These are phyloP conservation scores for Penicillium sp. DNA, from an alignment of 2,329 filamentous ascomycete genomes.

Conservation along the genomic window DNA sequence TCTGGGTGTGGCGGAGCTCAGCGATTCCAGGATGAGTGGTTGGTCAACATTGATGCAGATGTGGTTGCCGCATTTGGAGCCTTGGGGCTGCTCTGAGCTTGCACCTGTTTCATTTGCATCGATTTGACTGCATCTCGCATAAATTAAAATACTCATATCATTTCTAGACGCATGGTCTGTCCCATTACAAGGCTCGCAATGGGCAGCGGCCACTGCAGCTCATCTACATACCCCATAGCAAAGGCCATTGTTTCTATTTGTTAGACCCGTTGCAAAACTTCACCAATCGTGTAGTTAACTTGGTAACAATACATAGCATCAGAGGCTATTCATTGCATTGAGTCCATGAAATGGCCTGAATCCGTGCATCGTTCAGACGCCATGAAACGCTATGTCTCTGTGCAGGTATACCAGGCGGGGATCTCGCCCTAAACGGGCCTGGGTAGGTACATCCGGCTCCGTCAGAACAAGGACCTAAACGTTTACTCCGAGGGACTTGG, in stretches of 20 bases:
- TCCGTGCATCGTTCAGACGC: too few species aligned
- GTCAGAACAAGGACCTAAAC: too few species aligned
- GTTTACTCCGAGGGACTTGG: background rate
- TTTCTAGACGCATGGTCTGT: background rate
- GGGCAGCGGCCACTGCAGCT: background rate
- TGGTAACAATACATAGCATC: too few species aligned
- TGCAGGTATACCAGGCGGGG: too few species aligned
- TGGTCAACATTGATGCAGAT: slow-evolving; percentile 47
- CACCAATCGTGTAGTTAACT: too few species aligned
- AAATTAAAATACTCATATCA: background rate
- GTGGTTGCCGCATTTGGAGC: slow-evolving; percentile 44
- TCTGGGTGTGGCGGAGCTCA: slow-evolving; percentile 43
- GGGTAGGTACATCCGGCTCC: too few species aligned
- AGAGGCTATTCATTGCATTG: too few species aligned
- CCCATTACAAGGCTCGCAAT: background rate
- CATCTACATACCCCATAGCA: slow-evolving; percentile 22
- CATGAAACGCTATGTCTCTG: too few species aligned
- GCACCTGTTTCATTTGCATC: background rate
- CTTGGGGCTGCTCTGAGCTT: slow-evolving; percentile 35
- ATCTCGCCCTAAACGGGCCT: too few species aligned
- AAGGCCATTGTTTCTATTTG: too few species aligned
- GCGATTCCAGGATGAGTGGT: slow-evolving; percentile 46
- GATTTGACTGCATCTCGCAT: background rate
- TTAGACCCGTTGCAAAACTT: too few species aligned
- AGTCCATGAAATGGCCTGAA: too few species aligned